phyloP scores from a whole-genome alignment of 2,329 filamentous ascomycete species.

The Arthrobotrys sphaeroides region DNA sequence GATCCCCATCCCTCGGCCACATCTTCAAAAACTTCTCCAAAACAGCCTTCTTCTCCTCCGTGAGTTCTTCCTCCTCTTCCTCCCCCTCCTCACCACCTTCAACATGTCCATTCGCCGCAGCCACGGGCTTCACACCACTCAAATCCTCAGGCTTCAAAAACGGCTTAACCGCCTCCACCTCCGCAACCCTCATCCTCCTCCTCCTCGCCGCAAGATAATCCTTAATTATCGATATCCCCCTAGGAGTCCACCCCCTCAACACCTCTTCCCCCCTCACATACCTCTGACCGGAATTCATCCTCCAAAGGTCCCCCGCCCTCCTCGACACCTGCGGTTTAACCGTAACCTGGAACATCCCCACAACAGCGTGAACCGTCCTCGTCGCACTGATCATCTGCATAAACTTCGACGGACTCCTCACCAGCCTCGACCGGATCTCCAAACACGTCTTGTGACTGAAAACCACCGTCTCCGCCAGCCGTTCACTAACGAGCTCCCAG shows the following conservation, averaged over 20 bases:
- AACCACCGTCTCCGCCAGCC: conserved; percentile 85
- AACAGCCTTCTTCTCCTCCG: conserved; percentile 64
- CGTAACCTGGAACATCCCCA: conserved; percentile 83
- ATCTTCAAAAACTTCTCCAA: conserved; percentile 70
- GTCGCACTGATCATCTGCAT: conserved; percentile 85
- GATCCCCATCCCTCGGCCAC: conserved; percentile 65
- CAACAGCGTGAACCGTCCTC: conserved; percentile 85
- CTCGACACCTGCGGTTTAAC: conserved; percentile 91
- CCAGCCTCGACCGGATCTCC: conserved; percentile 73
- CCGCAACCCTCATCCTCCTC: conserved; percentile 76
- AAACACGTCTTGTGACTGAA: conserved; percentile 83
- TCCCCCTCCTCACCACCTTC: conserved; percentile 58
- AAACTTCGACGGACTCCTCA: conserved; percentile 86
- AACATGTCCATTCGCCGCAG: conserved; percentile 58
- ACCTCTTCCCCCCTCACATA: conserved; percentile 96
- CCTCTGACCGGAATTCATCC: conserved; percentile 92
- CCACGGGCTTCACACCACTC: conserved; percentile 32
- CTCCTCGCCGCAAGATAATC: conserved; percentile 83
- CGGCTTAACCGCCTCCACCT: conserved; percentile 79
- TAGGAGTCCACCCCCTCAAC: conserved; percentile 82
- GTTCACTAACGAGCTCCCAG: conserved; percentile 86
- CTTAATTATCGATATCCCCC: conserved; percentile 87
- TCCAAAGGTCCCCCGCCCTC: conserved; percentile 90
- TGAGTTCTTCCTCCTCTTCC: conserved; percentile 63
- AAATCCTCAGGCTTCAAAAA: conserved; percentile 66